Evolutionary conservation across 495 filamentous ascomycete species (phyloP).

Genomic region (Elasticomyces elasticus): DNA sequence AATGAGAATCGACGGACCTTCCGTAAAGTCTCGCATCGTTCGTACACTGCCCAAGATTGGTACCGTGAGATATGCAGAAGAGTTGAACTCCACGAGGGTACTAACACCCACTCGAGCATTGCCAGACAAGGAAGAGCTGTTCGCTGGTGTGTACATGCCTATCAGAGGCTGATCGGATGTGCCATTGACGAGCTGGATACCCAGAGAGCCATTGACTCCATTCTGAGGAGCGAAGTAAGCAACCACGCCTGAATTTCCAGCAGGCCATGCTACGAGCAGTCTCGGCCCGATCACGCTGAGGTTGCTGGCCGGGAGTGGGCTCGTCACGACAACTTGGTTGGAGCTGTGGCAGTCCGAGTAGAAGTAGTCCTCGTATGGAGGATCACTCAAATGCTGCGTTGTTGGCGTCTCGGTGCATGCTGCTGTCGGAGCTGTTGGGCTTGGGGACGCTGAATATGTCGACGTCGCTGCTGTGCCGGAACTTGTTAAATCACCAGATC

Average conservation of each 20-base stretch:
- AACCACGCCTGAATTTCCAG: constrained; percentile 51
- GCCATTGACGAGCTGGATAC: constrained; percentile 41
- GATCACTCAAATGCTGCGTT: constrained; percentile 28
- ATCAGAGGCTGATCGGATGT: constrained; percentile 23
- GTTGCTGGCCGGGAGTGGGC: constrained; percentile 43
- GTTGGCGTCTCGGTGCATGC: constrained; percentile 4
- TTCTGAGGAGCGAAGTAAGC: constrained; percentile 45
- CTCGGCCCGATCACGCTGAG: constrained; percentile 45
- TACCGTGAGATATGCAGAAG: constrained; percentile 43
- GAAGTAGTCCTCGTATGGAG: constrained; percentile 56
- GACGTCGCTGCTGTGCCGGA: not conserved
- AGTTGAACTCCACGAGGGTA: constrained; percentile 44
- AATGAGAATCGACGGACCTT: constrained; percentile 44
- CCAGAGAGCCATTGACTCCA: constrained; percentile 44
- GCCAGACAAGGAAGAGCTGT: constrained; percentile 22
- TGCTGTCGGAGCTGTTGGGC: not conserved
- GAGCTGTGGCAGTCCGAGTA: constrained; percentile 45
- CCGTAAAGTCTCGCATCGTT: constrained; percentile 51
- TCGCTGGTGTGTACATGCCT: constrained; percentile 23
- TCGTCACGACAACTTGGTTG: constrained; percentile 50
- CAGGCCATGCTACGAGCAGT: constrained; percentile 54
- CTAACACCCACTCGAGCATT: constrained; percentile 43
- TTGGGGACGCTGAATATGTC: not conserved
- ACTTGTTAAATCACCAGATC: not conserved
- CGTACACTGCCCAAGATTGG: constrained; percentile 52